Evolutionary conservation across 2,329 filamentous ascomycete species (phyloP).

Genomic region (Pseudopithomyces maydicus): DNA sequence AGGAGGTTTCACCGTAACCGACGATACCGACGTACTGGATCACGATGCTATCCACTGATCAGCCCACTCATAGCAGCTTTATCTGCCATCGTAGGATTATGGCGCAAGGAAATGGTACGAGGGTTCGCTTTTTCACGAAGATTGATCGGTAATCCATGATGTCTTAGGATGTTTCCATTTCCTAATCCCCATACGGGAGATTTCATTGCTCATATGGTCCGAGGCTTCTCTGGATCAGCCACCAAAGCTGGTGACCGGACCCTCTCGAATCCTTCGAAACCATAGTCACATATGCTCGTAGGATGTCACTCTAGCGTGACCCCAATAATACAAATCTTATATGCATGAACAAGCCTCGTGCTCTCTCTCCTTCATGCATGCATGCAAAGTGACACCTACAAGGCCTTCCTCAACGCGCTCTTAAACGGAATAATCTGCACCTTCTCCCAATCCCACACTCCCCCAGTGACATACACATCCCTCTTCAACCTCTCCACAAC

Average conservation of each 20-base stretch:
- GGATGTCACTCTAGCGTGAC: no score
- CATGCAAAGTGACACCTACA: constrained; percentile 32
- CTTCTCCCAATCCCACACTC: constrained; percentile 75
- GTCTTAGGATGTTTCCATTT: no score
- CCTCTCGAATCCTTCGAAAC: no score
- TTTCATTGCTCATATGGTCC: no score
- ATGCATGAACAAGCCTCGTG: no score
- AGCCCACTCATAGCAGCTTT: background rate
- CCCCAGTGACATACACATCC: constrained; percentile 73
- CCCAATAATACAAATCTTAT: no score
- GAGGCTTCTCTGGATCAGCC: no score
- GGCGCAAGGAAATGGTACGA: background rate
- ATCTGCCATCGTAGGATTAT: background rate
- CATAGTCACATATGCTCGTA: no score
- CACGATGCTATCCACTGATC: constrained; percentile 1
- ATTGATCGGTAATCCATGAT: no score
- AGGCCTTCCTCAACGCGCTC: constrained; percentile 50
- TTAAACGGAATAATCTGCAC: constrained; percentile 56
- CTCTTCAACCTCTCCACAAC: constrained; percentile 68
- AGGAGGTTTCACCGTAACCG: background rate
- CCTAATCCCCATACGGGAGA: no score
- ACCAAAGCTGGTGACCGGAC: no score
- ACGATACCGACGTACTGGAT: constrained; percentile 2
- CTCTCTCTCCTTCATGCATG: background rate
- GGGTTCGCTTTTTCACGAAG: no score